phyloP scores from a whole-genome alignment of 306 rosid species.

The Pyrus betulifolia region DNA sequence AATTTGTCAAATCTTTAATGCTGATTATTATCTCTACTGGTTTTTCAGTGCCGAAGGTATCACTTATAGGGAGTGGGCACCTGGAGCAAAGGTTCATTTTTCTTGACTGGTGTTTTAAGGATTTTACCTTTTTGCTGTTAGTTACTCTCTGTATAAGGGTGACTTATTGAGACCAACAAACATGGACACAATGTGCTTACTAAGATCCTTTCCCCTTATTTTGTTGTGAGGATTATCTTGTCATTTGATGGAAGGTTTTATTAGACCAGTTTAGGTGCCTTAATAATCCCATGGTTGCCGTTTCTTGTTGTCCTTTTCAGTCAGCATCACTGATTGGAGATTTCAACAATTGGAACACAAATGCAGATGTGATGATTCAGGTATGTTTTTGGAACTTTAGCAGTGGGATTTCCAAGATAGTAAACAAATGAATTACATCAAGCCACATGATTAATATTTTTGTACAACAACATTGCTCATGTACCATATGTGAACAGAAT shows the following conservation, averaged over 20 bases:
- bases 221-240: neutral
- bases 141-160: neutral
- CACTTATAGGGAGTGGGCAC: conserved; percentile 97
- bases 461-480: neutral
- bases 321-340: conserved; percentile 91
- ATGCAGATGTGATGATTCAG: conserved; percentile 73
- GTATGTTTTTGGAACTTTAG: conserved; percentile 36
- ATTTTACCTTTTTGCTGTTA: neutral
- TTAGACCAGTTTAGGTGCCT: neutral
- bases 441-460: neutral
- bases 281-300: neutral
- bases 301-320: conserved; percentile 35
- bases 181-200: neutral
- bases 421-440: neutral
- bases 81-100: conserved; percentile 81
- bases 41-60: conserved; percentile 75
- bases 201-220: neutral
- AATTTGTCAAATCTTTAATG: neutral
- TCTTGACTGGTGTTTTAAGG: neutral
- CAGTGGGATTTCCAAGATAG: neutral
- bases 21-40: conserved; percentile 24
- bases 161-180: neutral
- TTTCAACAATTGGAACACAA: conserved; percentile 93
- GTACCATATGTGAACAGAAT: conserved; percentile 45
- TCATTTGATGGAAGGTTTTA: neutral